Percentiles rank a stretch among this genome's conserved stretches.
Conservation (phyloP, 805 yeast species). For the Candida vaughaniae region DNA sequence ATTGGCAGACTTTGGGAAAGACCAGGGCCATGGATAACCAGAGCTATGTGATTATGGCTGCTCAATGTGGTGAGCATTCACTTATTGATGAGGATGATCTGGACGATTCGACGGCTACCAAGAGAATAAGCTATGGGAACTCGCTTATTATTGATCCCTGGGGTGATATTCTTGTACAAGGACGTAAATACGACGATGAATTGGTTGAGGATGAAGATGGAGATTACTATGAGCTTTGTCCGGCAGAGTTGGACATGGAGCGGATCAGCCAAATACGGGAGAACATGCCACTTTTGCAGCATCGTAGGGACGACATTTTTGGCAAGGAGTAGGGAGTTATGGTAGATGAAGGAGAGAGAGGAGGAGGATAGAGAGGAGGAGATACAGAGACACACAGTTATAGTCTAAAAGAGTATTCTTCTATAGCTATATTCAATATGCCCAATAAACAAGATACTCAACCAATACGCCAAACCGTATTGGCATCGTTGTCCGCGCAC, state of each 20-base stretch:
- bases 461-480: too few relatives aligned
- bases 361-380: too few relatives aligned
- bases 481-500: too few relatives aligned
- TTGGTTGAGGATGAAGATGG: conserved; percentile 19
- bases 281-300: conserved; percentile 77
- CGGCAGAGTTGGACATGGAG: conserved; percentile 66
- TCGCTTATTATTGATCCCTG: conserved; percentile 88
- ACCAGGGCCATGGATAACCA: conserved; percentile 91
- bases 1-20: conserved; percentile 78
- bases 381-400: too few relatives aligned
- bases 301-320: conserved; percentile 46
- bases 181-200: conserved; percentile 27
- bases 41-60: conserved; percentile 83
- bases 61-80: conserved; percentile 79
- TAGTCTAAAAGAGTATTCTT: too few relatives aligned
- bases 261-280: conserved; percentile 50
- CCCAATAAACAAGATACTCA: too few relatives aligned
- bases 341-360: not conserved
- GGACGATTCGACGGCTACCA: conserved; percentile 15
- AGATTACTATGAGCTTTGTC: conserved; percentile 42
- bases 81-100: conserved; percentile 39
- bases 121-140: conserved; percentile 82
- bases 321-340: not conserved
- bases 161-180: conserved; percentile 72
- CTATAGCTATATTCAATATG: too few relatives aligned